Evolutionary conservation across 805 yeast genomes (phyloP).

Genomic region (Alloascoidea hylecoeti): DNA sequence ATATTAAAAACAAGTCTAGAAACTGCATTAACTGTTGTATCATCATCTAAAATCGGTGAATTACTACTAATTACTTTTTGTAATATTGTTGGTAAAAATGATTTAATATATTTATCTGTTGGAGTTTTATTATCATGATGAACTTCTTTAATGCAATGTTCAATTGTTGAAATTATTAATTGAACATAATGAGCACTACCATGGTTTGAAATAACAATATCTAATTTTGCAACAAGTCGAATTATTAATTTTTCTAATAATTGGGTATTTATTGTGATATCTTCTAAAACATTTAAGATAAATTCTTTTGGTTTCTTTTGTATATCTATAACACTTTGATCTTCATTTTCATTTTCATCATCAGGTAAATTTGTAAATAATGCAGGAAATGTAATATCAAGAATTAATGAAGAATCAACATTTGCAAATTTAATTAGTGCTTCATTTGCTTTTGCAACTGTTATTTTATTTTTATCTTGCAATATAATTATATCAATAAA

Average conservation of each 20-base stretch:
- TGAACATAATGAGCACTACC: conserved; percentile 9
- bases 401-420: conserved; percentile 22
- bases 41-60: neutral
- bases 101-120: neutral
- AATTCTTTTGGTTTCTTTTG: conserved; percentile 14
- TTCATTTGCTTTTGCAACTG: conserved; percentile 36
- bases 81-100: neutral
- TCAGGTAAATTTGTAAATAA: conserved; percentile 36
- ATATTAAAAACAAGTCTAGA: neutral
- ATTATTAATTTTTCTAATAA: conserved; percentile 23
- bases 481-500: conserved; percentile 41
- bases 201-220: conserved; percentile 6
- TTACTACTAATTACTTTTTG: neutral
- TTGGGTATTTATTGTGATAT: conserved; percentile 17
- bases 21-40: neutral
- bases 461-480: conserved; percentile 32
- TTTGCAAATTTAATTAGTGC: conserved; percentile 38
- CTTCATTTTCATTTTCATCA: conserved; percentile 17
- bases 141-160: neutral
- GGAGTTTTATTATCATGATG: neutral
- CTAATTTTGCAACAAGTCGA: conserved; percentile 20
- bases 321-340: conserved; percentile 10
- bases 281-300: conserved; percentile 17
- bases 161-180: conserved; percentile 14
- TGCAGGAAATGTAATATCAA: conserved; percentile 37